A percentile compares a stretch with the other conserved stretches of the same genome.
Conservation (phyloP, 1,284 basidiomycete genomes). For the Pseudozyma sp. region DNA sequence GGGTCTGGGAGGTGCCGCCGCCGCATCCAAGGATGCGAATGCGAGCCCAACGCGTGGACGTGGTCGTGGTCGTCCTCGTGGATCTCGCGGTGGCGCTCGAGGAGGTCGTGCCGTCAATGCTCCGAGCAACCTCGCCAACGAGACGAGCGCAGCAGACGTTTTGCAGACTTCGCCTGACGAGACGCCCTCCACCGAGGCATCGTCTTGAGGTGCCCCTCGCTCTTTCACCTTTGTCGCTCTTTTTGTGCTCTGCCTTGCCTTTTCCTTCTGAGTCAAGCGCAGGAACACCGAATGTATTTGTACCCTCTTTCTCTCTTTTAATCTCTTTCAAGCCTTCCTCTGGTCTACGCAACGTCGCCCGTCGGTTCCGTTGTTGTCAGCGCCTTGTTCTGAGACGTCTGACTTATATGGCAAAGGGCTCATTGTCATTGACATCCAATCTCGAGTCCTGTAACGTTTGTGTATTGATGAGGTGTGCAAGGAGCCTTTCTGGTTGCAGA, state of each 20-base stretch:
- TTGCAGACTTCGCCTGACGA: constrained; percentile 11
- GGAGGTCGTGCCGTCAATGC: constrained; percentile 16
- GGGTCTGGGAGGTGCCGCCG: constrained; percentile 4
- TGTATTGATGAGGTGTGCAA: too few species aligned
- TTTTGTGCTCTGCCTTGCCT: background rate
- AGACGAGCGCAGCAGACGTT: constrained; percentile 24
- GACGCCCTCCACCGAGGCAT: constrained; percentile 29
- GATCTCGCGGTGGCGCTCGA: constrained; percentile 18
- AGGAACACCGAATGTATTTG: background rate
- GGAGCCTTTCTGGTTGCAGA: too few species aligned
- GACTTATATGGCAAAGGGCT: too few species aligned
- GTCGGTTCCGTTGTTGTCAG: background rate
- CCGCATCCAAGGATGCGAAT: constrained; percentile 4
- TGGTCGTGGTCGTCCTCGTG: constrained; percentile 44
- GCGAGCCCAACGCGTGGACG: constrained; percentile 17
- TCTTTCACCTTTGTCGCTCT: background rate
- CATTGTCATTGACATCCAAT: too few species aligned
- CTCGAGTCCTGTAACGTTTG: too few species aligned
- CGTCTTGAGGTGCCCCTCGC: constrained; percentile 7
- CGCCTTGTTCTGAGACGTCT: too few species aligned
- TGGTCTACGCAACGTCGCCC: background rate
- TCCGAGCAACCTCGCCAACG: constrained; percentile 24
- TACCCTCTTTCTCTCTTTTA: background rate
- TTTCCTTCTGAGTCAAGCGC: background rate
- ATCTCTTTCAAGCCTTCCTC: constrained; percentile 17